phyloP scores from a whole-genome alignment of 306 rosid species.

The Pterocarpus santalinus region DNA sequence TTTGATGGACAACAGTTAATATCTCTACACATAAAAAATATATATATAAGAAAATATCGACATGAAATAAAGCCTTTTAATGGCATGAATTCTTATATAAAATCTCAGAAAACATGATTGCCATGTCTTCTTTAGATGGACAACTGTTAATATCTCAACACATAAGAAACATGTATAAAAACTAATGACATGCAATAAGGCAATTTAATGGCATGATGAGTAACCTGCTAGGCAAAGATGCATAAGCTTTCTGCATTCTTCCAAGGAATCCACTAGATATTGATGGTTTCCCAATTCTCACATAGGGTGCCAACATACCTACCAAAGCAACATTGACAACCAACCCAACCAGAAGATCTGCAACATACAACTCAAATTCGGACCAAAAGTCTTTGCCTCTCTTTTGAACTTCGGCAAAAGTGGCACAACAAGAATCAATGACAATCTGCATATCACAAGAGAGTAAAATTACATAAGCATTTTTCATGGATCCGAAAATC shows the following conservation, averaged over 20 bases:
- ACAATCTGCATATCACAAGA: conserved; percentile 67
- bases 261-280: conserved; percentile 79
- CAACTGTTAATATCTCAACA: conserved; percentile 7
- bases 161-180: conserved; percentile 11
- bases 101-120: conserved; percentile 15
- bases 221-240: conserved; percentile 95
- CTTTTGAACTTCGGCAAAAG: conserved; percentile 95
- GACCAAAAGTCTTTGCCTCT: conserved; percentile 94
- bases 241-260: conserved; percentile 68
- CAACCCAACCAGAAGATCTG: conserved; percentile 89
- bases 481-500: background rate
- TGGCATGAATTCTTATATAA: conserved; percentile 39
- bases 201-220: conserved; percentile 39
- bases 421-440: conserved; percentile 88
- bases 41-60: background rate
- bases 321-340: conserved; percentile 91
- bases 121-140: conserved; percentile 19
- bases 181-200: conserved; percentile 23
- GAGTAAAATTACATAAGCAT: conserved; percentile 11
- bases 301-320: conserved; percentile 95
- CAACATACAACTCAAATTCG: conserved; percentile 92
- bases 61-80: conserved; percentile 10
- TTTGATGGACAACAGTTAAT: background rate
- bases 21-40: conserved; percentile 20
- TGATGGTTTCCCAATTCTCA: conserved; percentile 82